Percentiles rank a stretch among this genome's conserved stretches.
Conservation (phyloP, 257 asterid species). For the Datura wrightii region DNA sequence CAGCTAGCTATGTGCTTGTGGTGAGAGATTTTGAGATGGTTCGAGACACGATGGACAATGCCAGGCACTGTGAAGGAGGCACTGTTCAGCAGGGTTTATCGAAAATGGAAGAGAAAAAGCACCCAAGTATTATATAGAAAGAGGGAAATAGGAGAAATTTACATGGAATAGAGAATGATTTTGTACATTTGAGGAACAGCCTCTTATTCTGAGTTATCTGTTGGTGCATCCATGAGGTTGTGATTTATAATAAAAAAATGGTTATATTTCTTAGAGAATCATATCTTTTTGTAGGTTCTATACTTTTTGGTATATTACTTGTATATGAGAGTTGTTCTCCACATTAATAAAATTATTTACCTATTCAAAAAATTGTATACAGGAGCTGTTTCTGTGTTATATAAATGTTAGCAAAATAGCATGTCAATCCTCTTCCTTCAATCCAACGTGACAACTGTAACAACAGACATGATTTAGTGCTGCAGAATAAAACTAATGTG, state of each 20-base stretch:
- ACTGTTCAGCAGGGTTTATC: background rate
- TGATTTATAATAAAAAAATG: background rate
- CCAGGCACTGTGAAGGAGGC: background rate
- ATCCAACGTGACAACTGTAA: background rate
- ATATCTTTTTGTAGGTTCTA: background rate
- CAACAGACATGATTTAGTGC: background rate
- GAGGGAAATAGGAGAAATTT: background rate
- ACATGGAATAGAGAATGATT: background rate
- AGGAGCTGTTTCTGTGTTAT: background rate
- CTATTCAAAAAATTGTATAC: background rate
- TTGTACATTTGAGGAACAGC: background rate
- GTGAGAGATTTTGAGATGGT: constrained; percentile 20
- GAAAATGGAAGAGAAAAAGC: background rate
- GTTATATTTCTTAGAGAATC: background rate
- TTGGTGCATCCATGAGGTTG: background rate
- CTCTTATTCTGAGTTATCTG: background rate
- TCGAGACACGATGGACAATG: background rate
- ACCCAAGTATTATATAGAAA: background rate
- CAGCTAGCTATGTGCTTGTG: constrained; percentile 7
- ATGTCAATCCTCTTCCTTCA: background rate
- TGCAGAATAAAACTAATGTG: background rate
- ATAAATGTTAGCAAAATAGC: background rate
- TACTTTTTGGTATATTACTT: background rate
- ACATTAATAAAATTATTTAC: background rate
- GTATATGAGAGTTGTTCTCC: background rate